Evolutionary conservation across 1,284 basidiomycete species (phyloP), one percentile per base, ranked within the genome.

Genomic region (Tranzscheliella williamsii): DNA sequence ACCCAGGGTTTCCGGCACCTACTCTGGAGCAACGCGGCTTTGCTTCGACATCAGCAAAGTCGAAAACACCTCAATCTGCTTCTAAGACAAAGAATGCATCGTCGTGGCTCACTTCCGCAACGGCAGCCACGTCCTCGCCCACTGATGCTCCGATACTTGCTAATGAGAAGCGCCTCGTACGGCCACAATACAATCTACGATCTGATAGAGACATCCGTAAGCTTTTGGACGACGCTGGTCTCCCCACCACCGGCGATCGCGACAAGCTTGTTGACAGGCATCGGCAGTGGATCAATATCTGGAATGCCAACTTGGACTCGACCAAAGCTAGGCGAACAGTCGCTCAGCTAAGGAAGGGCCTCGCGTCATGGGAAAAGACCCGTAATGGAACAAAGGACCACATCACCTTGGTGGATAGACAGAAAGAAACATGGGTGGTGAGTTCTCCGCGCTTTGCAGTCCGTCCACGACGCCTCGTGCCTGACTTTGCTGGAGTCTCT

Each of bases 251-350:
- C 7, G 73, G 73, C 5, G 42, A 47, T 16, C 53, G 52, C 5
- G 70, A 71, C 20, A 55, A 49, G 24, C 27, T 73, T 27, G 41
- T 67, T 7, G 68, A 73, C 34, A 46, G 73, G 2, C 72, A 74
- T 33, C 58, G 70, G 2, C 70, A 74, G 22, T 76, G 72, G 72
- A 45, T 76, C 42, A 74, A 73, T 41, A 39, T 74, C 17, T 76
- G 60, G 48, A 76, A 76, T 39, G 72, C 68, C 29, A 76, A 76
- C 27, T 56, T 76, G 11, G 73, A 76, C 37, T 67, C 73, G 9
- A 56, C 68, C 1, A 63, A 61, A 15, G 61, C 51, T 9, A 42
- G 64, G 17, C 63, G 68, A 16, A 49, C 39, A 11, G 27, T 46
- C 12, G 13, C 37, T n/a, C 36, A 51, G 16, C 57, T 76, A 4